phyloP scores from a whole-genome alignment of 768 basidiomycete genomes.

The Leccinum disarticulatum region DNA sequence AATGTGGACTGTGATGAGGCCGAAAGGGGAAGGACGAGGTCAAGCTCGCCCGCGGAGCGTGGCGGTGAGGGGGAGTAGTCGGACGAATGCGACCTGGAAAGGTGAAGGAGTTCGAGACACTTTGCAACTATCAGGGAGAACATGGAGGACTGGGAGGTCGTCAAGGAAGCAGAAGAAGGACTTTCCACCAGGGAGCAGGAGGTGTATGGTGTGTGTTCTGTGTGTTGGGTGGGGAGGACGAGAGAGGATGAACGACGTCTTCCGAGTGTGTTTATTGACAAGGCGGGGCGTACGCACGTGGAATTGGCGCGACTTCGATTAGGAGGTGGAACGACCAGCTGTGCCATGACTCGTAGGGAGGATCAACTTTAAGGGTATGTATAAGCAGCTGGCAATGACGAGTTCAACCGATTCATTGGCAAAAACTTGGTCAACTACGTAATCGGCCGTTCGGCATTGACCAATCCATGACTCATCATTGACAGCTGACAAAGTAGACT shows the following conservation, averaged over 20 bases:
- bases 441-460: not conserved
- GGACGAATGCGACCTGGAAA: constrained; percentile 39
- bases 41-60: constrained; percentile 38
- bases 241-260: constrained; percentile 53
- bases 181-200: not conserved
- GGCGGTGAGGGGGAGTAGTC: constrained; percentile 48
- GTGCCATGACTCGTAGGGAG: constrained; percentile 22
- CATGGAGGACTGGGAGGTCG: constrained; percentile 42
- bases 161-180: constrained; percentile 7
- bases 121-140: constrained; percentile 49
- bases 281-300: constrained; percentile 51
- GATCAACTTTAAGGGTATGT: not conserved
- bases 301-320: constrained; percentile 59
- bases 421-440: constrained; percentile 15
- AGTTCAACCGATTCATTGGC: constrained; percentile 9
- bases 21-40: constrained; percentile 55
- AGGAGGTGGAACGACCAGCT: constrained; percentile 39
- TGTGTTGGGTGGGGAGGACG: constrained; percentile 34
- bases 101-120: constrained; percentile 53
- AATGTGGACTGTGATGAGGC: constrained; percentile 51
- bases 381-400: not conserved
- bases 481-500: too few relatives aligned
- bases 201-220: constrained; percentile 10
- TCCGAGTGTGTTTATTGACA: constrained; percentile 53
- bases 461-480: too few relatives aligned